phyloP scores from a whole-genome alignment of 148 eudicot genomes.

The Chenopodium album region DNA sequence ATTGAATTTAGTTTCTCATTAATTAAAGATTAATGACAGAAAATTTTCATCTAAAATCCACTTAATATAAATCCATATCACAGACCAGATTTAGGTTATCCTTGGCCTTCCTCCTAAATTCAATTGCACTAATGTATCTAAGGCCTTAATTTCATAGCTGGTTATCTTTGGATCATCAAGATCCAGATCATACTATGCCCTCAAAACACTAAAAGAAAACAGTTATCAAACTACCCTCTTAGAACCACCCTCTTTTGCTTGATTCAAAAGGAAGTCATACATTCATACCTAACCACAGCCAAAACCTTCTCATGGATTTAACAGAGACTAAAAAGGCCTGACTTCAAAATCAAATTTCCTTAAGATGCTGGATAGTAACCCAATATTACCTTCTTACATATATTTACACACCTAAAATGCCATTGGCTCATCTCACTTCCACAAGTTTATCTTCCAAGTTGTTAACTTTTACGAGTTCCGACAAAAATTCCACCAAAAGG shows the following conservation, averaged over 20 bases:
- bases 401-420: background rate
- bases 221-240: background rate
- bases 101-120: too few relatives aligned
- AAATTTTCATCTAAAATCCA: too few relatives aligned
- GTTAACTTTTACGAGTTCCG: background rate
- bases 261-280: background rate
- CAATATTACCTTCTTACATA: background rate
- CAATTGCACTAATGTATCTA: too few relatives aligned
- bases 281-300: background rate
- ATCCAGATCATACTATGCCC: background rate
- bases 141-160: too few relatives aligned
- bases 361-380: background rate
- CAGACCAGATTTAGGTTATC: too few relatives aligned
- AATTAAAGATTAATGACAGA: too few relatives aligned
- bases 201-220: background rate
- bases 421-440: background rate
- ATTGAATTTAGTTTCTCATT: too few relatives aligned
- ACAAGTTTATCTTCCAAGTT: background rate
- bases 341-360: background rate
- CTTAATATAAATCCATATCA: too few relatives aligned
- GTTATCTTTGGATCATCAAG: too few relatives aligned
- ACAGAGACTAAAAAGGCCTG: background rate
- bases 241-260: background rate
- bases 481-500: background rate
- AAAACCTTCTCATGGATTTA: background rate